A percentile compares a stretch with the other conserved stretches of the same genome.
Conservation (phyloP, 768 basidiomycete genomes). For the Dendrothele bispora region DNA sequence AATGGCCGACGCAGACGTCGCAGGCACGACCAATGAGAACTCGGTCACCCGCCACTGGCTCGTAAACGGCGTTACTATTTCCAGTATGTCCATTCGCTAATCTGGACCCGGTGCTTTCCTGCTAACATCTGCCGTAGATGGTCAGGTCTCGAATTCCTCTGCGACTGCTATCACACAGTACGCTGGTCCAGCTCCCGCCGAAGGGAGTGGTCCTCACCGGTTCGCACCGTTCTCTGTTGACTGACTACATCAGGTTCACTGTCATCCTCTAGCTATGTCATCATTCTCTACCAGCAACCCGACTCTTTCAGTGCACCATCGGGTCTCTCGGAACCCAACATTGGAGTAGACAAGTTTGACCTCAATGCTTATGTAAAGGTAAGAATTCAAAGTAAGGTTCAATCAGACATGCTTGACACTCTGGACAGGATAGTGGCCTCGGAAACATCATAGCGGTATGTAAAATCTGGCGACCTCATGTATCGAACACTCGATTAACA, state of each 20-base stretch:
- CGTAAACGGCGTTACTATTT: conserved; percentile 59
- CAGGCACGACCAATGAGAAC: conserved; percentile 55
- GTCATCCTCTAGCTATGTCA: conserved; percentile 53
- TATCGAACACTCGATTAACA: conserved; percentile 3
- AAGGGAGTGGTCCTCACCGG: conserved; percentile 76
- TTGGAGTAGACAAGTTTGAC: conserved; percentile 55
- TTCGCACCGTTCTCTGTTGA: conserved; percentile 17
- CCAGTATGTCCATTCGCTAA: conserved; percentile 29
- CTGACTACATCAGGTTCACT: background rate
- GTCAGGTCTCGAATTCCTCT: conserved; percentile 40
- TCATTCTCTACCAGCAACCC: conserved; percentile 67
- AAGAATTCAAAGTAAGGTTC: too few species aligned
- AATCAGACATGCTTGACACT: too few species aligned
- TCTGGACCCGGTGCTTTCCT: background rate
- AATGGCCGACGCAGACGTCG: conserved; percentile 75
- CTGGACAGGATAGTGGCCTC: conserved; percentile 49
- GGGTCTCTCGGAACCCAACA: conserved; percentile 48
- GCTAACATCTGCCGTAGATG: conserved; percentile 20
- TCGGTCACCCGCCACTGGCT: conserved; percentile 83
- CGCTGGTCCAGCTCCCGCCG: conserved; percentile 68
- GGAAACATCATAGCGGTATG: conserved; percentile 61
- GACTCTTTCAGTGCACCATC: conserved; percentile 59
- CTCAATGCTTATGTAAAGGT: conserved; percentile 59
- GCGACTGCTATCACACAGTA: conserved; percentile 60
- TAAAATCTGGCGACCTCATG: background rate